phyloP scores from a whole-genome alignment of 768 basidiomycete species.

The Russula ochroleuca region DNA sequence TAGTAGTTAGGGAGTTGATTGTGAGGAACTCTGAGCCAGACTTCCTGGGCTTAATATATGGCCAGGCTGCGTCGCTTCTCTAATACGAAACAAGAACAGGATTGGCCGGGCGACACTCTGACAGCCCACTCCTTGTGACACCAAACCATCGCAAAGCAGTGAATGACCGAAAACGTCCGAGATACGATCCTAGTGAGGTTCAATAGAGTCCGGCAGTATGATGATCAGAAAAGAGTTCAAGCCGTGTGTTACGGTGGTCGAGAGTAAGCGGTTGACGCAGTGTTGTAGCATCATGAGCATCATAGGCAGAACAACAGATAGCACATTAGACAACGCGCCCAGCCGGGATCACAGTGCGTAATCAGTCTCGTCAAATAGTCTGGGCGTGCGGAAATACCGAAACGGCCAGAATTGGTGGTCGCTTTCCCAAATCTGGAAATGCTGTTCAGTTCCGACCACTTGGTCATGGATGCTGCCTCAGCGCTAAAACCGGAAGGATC shows the following conservation, averaged over 20 bases:
- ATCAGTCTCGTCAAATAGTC: not conserved
- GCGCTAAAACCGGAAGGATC: conserved; percentile 12
- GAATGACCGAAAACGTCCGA: too few species aligned
- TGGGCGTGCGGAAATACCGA: not conserved
- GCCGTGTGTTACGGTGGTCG: conserved; percentile 5
- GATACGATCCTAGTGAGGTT: not conserved
- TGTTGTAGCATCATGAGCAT: not conserved
- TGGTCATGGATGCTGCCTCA: conserved; percentile 1
- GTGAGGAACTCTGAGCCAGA: not conserved
- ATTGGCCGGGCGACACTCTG: not conserved
- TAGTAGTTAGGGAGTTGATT: not conserved
- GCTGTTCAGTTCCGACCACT: conserved; percentile 2
- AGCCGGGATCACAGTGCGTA: not conserved
- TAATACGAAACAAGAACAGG: not conserved
- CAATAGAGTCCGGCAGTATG: not conserved
- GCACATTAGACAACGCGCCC: not conserved
- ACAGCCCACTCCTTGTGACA: not conserved
- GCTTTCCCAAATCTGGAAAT: conserved; percentile 1
- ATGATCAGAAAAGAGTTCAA: not conserved
- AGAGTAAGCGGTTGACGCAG: not conserved
- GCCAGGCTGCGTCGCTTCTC: not conserved
- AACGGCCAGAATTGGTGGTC: not conserved
- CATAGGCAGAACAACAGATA: not conserved
- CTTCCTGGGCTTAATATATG: conserved; percentile 11
- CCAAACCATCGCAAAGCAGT: not conserved